Percentiles rank a stretch among this genome's conserved stretches.
phyloP scores from a whole-genome alignment of 768 basidiomycete genomes.

The Mycena belliarum region DNA sequence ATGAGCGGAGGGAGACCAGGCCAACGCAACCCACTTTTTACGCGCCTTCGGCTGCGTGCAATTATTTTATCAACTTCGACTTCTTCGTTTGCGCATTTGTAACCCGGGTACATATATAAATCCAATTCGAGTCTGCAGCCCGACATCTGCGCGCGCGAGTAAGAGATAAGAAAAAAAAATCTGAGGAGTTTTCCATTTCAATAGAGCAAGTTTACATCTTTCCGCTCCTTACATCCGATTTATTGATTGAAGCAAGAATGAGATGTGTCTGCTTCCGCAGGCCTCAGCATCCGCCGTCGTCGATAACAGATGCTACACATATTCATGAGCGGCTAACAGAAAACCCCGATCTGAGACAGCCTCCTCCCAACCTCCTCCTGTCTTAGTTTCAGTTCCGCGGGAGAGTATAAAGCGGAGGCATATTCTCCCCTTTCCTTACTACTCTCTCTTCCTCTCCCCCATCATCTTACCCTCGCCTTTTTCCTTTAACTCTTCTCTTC shows the following conservation, averaged over 20 bases:
- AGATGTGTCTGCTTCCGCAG: no score
- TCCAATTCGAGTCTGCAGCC: not conserved
- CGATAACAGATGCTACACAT: no score
- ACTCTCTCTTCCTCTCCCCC: not conserved
- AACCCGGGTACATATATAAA: not conserved
- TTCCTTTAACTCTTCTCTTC: not conserved
- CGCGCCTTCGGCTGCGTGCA: slow-evolving; percentile 5
- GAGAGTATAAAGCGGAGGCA: not conserved
- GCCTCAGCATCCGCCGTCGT: no score
- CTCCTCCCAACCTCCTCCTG: no score
- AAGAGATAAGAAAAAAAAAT: no score
- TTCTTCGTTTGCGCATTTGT: slow-evolving; percentile 4
- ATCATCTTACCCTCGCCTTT: not conserved
- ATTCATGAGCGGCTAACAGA: no score
- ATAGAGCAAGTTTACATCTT: no score
- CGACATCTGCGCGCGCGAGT: not conserved
- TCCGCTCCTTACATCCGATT: no score
- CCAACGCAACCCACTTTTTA: not conserved
- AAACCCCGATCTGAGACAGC: not conserved
- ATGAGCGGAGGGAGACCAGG: not conserved
- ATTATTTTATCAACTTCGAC: slow-evolving; percentile 14
- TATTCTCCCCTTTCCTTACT: not conserved
- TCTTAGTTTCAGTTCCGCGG: not conserved
- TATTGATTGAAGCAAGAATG: no score
- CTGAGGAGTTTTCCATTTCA: no score